Conservation (phyloP, 441 rosid genomes). For the Eruca vesicaria region DNA sequence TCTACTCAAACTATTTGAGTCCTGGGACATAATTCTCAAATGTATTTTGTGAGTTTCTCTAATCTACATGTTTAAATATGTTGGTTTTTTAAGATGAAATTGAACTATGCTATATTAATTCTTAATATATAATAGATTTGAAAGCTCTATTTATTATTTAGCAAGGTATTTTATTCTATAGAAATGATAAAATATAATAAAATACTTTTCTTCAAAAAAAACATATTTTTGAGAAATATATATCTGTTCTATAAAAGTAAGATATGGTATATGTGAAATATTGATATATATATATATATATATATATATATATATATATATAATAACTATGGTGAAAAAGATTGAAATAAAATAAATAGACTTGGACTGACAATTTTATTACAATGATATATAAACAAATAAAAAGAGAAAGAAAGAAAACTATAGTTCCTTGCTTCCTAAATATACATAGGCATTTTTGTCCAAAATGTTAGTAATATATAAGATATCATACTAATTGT, state of each 20-base stretch:
- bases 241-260: not conserved
- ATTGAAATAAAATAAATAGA: not conserved
- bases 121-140: not conserved
- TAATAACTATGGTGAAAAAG: not conserved
- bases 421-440: not conserved
- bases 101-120: not conserved
- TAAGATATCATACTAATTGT: not conserved
- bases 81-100: not conserved
- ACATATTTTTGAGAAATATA: not conserved
- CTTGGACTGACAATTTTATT: not conserved
- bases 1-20: too few relatives aligned
- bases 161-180: not conserved
- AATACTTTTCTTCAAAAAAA: not conserved
- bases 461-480: not conserved
- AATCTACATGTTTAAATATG: not conserved
- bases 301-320: too few relatives aligned
- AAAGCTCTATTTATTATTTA: not conserved
- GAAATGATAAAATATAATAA: not conserved
- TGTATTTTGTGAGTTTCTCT: too few relatives aligned
- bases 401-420: not conserved
- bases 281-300: not conserved
- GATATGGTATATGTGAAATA: not conserved
- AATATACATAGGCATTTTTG: not conserved
- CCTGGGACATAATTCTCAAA: too few relatives aligned
- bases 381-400: not conserved